Conservation (phyloP, 768 basidiomycete genomes). For the Amanita jacksonii region DNA sequence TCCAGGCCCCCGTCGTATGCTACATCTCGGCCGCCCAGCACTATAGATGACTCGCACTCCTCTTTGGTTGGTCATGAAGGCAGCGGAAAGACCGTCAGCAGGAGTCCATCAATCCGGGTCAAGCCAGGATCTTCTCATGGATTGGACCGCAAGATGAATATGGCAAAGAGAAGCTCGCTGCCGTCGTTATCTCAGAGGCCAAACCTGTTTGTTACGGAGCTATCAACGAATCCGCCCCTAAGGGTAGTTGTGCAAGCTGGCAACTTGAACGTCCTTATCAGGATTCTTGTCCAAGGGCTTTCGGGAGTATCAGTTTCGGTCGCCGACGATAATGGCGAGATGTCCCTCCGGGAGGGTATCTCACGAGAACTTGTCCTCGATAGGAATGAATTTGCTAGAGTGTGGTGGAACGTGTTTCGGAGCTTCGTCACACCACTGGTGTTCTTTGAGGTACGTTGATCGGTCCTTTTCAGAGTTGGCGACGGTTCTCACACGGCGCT, state of each 20-base stretch:
- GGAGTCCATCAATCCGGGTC: conserved; percentile 71
- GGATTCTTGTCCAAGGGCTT: conserved; percentile 68
- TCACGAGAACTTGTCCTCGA: conserved; percentile 68
- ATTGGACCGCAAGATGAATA: conserved; percentile 67
- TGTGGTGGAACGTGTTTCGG: conserved; percentile 81
- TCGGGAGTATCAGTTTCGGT: conserved; percentile 71
- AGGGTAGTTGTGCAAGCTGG: conserved; percentile 74
- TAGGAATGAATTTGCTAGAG: conserved; percentile 56
- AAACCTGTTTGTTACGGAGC: conserved; percentile 49
- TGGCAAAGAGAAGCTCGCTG: conserved; percentile 66
- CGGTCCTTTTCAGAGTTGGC: no score
- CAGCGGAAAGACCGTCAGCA: conserved; percentile 34
- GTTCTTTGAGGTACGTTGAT: conserved; percentile 69
- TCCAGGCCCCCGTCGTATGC: conserved; percentile 55
- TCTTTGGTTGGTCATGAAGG: conserved; percentile 11
- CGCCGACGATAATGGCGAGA: conserved; percentile 82
- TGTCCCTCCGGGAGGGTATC: conserved; percentile 64
- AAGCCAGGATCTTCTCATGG: conserved; percentile 60
- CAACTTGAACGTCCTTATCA: conserved; percentile 64
- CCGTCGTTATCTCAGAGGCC: conserved; percentile 64
- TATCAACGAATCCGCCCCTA: conserved; percentile 59
- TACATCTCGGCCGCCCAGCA: conserved; percentile 65
- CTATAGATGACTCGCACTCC: conserved; percentile 30
- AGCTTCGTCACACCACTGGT: conserved; percentile 75
- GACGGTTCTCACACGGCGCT: no score